Percentiles rank a stretch among this genome's conserved stretches.
Evolutionary conservation across 2,329 filamentous ascomycete species (phyloP).

Genomic region (Penicillium paneum): DNA sequence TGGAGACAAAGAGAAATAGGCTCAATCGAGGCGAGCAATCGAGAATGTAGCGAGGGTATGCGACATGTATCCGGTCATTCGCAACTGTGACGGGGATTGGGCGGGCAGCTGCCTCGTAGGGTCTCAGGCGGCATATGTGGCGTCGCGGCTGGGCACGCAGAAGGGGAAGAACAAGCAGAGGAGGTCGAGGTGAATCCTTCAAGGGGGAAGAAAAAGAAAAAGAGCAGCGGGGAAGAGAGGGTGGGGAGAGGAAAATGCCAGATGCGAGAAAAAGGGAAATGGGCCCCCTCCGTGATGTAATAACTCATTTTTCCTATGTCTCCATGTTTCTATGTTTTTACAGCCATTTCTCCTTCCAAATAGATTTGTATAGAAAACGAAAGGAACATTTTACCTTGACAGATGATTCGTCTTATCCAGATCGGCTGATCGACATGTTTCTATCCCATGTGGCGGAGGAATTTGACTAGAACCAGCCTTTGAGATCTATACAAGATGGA

Average conservation of each 20-base stretch:
- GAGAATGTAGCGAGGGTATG: conserved; percentile 6
- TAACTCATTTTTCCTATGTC: neutral
- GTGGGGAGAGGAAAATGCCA: conserved; percentile 15
- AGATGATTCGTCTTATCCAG: neutral
- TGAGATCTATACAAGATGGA: neutral
- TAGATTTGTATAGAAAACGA: neutral
- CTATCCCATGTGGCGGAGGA: neutral
- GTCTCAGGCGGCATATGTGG: conserved; percentile 34
- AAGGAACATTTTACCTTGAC: neutral
- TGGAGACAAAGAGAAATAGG: conserved; percentile 12
- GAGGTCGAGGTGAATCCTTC: neutral
- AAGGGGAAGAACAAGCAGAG: conserved; percentile 9
- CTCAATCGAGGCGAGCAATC: conserved; percentile 22
- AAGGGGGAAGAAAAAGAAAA: conserved; percentile 6
- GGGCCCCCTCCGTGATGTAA: conserved; percentile 17
- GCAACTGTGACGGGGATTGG: conserved; percentile 21
- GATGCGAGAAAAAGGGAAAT: conserved; percentile 6
- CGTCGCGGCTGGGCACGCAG: conserved; percentile 14
- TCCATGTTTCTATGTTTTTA: neutral
- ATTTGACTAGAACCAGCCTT: neutral
- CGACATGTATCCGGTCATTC: conserved; percentile 26
- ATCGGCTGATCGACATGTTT: conserved; percentile 1
- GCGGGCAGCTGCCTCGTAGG: conserved; percentile 35
- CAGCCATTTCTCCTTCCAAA: neutral
- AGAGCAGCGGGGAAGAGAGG: conserved; percentile 12